Evolutionary conservation across 768 basidiomycete species (phyloP).

Genomic region (Boletus tomentosulus): DNA sequence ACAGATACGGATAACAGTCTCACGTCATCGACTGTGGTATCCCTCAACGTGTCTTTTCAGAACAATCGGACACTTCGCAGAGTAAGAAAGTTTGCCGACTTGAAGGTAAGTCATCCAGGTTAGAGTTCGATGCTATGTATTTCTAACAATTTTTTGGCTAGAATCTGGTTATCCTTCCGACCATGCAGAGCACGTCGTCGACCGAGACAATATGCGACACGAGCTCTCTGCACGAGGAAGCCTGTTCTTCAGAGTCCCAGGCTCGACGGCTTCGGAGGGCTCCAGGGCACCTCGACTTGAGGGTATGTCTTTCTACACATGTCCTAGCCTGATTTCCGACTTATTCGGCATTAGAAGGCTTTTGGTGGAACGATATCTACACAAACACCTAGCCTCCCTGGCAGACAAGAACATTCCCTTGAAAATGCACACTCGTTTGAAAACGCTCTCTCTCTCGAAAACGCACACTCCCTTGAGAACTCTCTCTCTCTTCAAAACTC

Average conservation of each 20-base stretch:
- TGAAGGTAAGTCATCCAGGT: not conserved
- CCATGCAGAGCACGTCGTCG: not conserved
- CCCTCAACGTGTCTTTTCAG: not conserved
- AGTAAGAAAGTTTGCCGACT: not conserved
- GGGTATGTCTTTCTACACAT: not conserved
- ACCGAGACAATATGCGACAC: not conserved
- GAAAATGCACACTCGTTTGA: not conserved
- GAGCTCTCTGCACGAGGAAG: not conserved
- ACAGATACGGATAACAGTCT: not conserved
- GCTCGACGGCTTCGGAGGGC: constrained; percentile 4
- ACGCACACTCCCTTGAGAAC: not conserved
- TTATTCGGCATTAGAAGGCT: not conserved
- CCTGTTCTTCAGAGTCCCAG: not conserved
- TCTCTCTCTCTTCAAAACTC: not conserved
- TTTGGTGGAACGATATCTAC: not conserved
- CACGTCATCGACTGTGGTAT: not conserved
- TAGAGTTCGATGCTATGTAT: not conserved
- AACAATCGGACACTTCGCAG: constrained; percentile 1
- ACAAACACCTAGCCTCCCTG: not conserved
- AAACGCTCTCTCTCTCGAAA: not conserved
- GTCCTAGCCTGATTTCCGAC: not conserved
- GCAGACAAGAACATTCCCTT: not conserved
- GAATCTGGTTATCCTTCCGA: not conserved
- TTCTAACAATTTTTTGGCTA: not conserved
- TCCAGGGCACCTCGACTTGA: constrained; percentile 2